Conservation (phyloP, 345 rosid genomes). For the Garcia nutans region DNA sequence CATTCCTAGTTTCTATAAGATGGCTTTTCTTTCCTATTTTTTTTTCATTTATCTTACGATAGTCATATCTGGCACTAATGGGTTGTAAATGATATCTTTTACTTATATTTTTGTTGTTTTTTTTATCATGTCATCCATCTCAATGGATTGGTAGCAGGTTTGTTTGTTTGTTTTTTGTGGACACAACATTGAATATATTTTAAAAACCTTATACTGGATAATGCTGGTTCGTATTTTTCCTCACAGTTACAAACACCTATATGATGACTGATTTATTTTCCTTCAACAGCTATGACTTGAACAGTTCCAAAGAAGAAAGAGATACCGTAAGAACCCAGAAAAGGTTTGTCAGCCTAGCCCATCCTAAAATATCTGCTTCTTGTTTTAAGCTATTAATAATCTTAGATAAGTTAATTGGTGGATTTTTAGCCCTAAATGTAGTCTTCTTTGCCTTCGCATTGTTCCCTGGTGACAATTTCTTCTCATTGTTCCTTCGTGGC, state of each 20-base stretch:
- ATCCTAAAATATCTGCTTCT: background rate
- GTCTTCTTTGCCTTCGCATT: background rate
- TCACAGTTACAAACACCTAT: background rate
- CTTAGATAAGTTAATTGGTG: background rate
- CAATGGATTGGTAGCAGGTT: too few species aligned
- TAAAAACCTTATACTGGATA: too few species aligned
- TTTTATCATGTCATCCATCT: too few species aligned
- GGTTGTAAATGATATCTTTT: too few species aligned
- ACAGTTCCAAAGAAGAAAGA: slow-evolving; percentile 79
- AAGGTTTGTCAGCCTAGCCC: slow-evolving; percentile 45
- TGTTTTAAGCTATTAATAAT: slow-evolving; percentile 4
- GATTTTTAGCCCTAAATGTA: background rate
- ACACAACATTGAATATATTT: too few species aligned
- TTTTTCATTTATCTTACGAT: too few species aligned
- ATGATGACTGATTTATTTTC: slow-evolving; percentile 5
- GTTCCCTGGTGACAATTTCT: slow-evolving; percentile 2
- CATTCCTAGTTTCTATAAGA: background rate
- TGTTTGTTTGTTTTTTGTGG: too few species aligned
- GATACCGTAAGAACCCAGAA: slow-evolving; percentile 53
- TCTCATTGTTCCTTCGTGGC: background rate
- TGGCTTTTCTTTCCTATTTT: background rate
- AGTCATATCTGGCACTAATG: too few species aligned
- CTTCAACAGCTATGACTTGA: slow-evolving; percentile 68
- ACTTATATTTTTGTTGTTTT: too few species aligned
- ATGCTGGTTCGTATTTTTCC: background rate